Percentiles rank a stretch among this genome's conserved stretches.
Evolutionary conservation across 1,284 basidiomycete species (phyloP).

Genomic region (Melampsora larici-populina): DNA sequence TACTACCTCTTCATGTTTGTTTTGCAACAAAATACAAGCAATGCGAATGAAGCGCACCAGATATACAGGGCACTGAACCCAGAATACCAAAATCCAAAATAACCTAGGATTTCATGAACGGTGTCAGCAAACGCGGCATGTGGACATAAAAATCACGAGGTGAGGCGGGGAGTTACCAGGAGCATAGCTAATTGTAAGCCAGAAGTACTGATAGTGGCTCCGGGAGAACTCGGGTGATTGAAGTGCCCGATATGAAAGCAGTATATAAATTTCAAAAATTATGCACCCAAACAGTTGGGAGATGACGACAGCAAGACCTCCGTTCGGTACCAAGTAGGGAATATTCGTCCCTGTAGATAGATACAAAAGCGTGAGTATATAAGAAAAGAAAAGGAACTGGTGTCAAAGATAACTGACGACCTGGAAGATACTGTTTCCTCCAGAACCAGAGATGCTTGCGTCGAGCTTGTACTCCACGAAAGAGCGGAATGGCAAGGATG

Average conservation of each 20-base stretch:
- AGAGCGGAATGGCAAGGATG: neutral
- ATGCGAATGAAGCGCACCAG: neutral
- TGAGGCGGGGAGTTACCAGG: neutral
- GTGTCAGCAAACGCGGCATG: neutral
- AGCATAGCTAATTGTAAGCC: neutral
- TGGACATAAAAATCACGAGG: neutral
- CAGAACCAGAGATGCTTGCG: neutral
- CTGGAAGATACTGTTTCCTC: neutral
- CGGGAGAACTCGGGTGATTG: neutral
- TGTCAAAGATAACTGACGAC: neutral
- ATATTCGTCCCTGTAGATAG: neutral
- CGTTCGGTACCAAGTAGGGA: neutral
- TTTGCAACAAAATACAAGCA: neutral
- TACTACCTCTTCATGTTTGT: neutral
- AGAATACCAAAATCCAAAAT: conserved; percentile 1
- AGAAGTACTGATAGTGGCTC: neutral
- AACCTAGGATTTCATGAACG: neutral
- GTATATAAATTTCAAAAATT: neutral
- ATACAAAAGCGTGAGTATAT: neutral
- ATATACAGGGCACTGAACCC: neutral
- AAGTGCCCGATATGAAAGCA: neutral
- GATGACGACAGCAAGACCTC: neutral
- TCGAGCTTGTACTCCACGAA: neutral
- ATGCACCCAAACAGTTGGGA: neutral
- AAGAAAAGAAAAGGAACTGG: neutral